Evolutionary conservation across 768 basidiomycete genomes (phyloP), one percentile per base, ranked within the genome.

Genomic region (Astraeus odoratus): DNA sequence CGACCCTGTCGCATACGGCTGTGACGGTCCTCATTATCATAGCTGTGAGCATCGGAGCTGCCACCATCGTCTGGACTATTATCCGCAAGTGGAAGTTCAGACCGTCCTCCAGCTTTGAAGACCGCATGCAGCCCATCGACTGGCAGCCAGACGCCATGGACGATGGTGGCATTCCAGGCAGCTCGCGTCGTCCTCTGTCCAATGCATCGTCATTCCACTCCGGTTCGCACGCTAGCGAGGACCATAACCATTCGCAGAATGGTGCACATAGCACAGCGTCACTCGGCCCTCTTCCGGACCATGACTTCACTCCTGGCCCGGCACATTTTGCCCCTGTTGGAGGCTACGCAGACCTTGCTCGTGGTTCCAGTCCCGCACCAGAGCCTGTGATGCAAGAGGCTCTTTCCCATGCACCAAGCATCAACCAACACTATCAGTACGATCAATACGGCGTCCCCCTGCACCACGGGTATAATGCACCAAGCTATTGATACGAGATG

Each of bases 51-150:
- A 54, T 91, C 34, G 90, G 79, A 42, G 83, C 74, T 24, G 58
- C 83, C 42, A 74, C 76, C 46, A 79, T 91, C 53, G 71, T 84
- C 51, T 94, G 90, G 90, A 93, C 89, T 39, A 67, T 90, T 58
- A 86, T 92, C 72, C 83, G 90, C 69, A 91, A 92, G 65, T 91
- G 87, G 85, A 90, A 91, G 69, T 81, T 92, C 58, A 80, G 78
- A 43, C 79, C 84, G 46, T 91, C 89, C 24, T 73, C 77, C 57
- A 75, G 77, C 55, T 92, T 92, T 60, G 85, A 88, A 55, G 78
- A 81, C 50, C 86, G 89, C 53, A 78, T 94, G 69, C 78, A 85
- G 48, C 89, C 91, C 49, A 88, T 92, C 59, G 81, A 90, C 68
- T 92, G 86, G 87, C 79, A 85, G 58, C 86, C 86, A n/a, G 70